Evolutionary conservation across 352 stramenopile genomes (phyloP).

Genomic region (Pythium vanterpoolii): DNA sequence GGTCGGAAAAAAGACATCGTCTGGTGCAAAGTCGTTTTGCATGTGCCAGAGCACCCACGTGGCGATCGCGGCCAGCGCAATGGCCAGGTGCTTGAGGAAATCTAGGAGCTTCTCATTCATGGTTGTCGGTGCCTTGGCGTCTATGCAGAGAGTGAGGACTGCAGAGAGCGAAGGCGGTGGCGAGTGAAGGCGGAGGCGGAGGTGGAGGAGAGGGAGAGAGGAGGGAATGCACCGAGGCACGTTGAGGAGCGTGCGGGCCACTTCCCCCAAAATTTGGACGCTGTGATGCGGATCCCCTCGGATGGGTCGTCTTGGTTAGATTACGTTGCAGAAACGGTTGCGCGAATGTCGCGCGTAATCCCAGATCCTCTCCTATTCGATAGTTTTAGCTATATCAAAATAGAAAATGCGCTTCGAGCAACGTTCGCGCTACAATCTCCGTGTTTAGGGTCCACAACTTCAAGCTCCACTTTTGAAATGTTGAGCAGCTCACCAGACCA

Average conservation of each 20-base stretch:
- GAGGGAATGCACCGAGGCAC: neutral
- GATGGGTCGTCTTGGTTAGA: neutral
- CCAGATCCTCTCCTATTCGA: neutral
- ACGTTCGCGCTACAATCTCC: neutral
- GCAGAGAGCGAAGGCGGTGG: neutral
- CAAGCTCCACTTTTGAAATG: neutral
- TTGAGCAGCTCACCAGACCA: neutral
- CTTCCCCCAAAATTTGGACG: neutral
- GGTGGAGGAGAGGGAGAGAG: neutral
- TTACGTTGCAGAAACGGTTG: neutral
- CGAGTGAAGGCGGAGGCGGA: neutral
- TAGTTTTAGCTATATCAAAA: neutral
- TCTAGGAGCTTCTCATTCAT: constrained; percentile 7
- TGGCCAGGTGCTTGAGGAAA: constrained; percentile 11
- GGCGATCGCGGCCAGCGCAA: constrained; percentile 18
- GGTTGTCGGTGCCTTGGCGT: neutral
- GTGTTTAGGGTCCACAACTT: constrained; percentile 4
- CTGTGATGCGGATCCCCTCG: neutral
- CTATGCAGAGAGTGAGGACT: neutral
- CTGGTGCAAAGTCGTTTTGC: constrained; percentile 46
- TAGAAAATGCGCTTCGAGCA: neutral
- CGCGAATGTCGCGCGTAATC: neutral
- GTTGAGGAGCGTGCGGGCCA: neutral
- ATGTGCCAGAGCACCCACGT: constrained; percentile 35
- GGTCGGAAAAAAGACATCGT: constrained; percentile 36